Evolutionary conservation across 345 rosid genomes (phyloP).

Genomic region (Aurinia saxatilis): DNA sequence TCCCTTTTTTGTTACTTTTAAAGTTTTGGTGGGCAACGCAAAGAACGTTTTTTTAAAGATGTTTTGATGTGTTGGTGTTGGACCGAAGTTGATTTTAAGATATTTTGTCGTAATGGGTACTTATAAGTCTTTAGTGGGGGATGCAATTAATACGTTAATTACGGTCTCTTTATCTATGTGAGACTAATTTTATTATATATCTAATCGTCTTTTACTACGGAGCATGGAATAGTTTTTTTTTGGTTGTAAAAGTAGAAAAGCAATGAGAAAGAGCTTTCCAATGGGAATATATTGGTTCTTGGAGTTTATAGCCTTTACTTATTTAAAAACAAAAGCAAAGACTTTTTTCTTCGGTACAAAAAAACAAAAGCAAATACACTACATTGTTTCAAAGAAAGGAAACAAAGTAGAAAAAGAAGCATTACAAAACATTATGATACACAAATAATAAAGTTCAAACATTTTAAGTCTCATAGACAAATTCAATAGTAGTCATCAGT

Average conservation of each 20-base stretch:
- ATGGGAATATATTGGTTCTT: slow-evolving; percentile 18
- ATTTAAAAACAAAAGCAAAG: too few species aligned
- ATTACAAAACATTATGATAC: too few species aligned
- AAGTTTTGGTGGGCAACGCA: slow-evolving; percentile 24
- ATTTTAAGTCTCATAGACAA: too few species aligned
- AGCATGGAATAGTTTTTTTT: neutral
- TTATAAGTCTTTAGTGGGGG: slow-evolving; percentile 9
- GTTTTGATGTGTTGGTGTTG: slow-evolving; percentile 15
- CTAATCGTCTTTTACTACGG: slow-evolving; percentile 2
- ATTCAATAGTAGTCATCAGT: too few species aligned
- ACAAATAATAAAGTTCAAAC: too few species aligned
- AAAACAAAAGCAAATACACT: too few species aligned
- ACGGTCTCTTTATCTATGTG: neutral
- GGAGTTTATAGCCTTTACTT: slow-evolving; percentile 3
- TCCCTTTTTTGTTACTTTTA: neutral
- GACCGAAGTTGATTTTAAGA: slow-evolving; percentile 13
- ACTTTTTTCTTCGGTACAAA: too few species aligned
- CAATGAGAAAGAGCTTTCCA: slow-evolving; percentile 1
- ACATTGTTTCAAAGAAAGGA: too few species aligned
- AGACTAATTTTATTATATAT: neutral
- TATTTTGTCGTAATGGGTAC: slow-evolving; percentile 15
- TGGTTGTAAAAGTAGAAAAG: slow-evolving; percentile 2
- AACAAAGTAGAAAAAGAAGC: too few species aligned
- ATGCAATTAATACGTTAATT: neutral
- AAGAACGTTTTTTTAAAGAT: neutral